Conservation (phyloP, 805 yeast genomes). For the Teunomyces barrocoloradensis region DNA sequence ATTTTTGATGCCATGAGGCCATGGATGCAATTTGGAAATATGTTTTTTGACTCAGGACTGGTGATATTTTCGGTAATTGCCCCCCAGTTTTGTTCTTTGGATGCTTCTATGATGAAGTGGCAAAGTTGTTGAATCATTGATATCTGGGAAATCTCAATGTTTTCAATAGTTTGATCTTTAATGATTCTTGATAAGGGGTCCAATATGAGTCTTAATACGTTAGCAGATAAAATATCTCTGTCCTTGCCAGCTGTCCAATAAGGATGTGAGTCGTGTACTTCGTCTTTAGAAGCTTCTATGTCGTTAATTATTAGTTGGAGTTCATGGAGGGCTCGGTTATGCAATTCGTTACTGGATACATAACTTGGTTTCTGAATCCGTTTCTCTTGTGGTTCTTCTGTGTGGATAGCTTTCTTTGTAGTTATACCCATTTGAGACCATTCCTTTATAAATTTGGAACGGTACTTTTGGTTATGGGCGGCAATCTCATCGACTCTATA, state of each 20-base stretch:
- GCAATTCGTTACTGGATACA: slow-evolving; percentile 4
- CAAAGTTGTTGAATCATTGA: slow-evolving; percentile 25
- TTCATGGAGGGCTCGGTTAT: slow-evolving; percentile 2
- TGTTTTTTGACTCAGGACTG: not conserved
- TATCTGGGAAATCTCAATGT: slow-evolving; percentile 15
- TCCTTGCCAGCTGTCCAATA: slow-evolving; percentile 7
- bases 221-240: not conserved
- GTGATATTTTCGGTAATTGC: slow-evolving; percentile 11
- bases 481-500: slow-evolving; percentile 14
- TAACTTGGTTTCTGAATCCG: slow-evolving; percentile 8
- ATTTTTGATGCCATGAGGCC: slow-evolving; percentile 27
- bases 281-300: slow-evolving; percentile 2
- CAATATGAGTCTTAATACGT: slow-evolving; percentile 12
- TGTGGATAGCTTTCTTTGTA: not conserved
- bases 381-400: not conserved
- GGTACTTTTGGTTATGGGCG: slow-evolving; percentile 18
- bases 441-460: slow-evolving; percentile 16
- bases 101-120: slow-evolving; percentile 21
- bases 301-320: slow-evolving; percentile 4
- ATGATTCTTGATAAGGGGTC: slow-evolving; percentile 28
- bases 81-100: slow-evolving; percentile 15
- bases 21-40: slow-evolving; percentile 12
- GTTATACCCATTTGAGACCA: slow-evolving; percentile 8
- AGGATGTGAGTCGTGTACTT: slow-evolving; percentile 19
- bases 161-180: slow-evolving; percentile 10